A percentile compares a stretch with the other conserved stretches of the same genome.
phyloP scores from a whole-genome alignment of 345 rosid species.

The Psidium guajava region DNA sequence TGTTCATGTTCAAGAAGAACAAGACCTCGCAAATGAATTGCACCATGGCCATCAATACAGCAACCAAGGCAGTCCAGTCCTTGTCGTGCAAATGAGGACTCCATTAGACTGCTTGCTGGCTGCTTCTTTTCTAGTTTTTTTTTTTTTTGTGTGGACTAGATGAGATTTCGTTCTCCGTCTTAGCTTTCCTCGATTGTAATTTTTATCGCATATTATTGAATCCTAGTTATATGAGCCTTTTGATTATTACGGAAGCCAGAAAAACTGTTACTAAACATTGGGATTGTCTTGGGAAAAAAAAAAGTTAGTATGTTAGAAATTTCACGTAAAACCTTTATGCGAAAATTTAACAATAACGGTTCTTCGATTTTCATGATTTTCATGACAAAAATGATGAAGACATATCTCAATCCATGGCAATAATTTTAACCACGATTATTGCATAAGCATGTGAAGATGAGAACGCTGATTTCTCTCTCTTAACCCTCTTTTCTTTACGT shows the following conservation, averaged over 20 bases:
- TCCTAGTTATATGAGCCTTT: neutral
- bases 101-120: neutral
- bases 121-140: neutral
- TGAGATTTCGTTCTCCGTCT: neutral
- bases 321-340: too few species aligned
- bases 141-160: neutral
- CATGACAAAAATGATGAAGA: too few species aligned
- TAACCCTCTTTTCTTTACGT: too few species aligned
- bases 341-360: too few species aligned
- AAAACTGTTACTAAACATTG: neutral
- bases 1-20: slow-evolving; percentile 5
- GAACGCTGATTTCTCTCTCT: too few species aligned
- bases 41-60: neutral
- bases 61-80: neutral
- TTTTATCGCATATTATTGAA: neutral
- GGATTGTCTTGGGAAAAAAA: neutral
- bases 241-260: neutral
- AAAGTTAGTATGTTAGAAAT: too few species aligned
- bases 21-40: slow-evolving; percentile 7
- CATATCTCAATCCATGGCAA: too few species aligned
- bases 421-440: too few species aligned
- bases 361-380: too few species aligned
- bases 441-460: too few species aligned
- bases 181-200: neutral
- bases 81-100: neutral